Percentiles rank a stretch among this genome's conserved stretches.
These are phyloP conservation scores for Cordia subcordata DNA, from an alignment of 257 asterid species.

Conservation along the genomic window DNA sequence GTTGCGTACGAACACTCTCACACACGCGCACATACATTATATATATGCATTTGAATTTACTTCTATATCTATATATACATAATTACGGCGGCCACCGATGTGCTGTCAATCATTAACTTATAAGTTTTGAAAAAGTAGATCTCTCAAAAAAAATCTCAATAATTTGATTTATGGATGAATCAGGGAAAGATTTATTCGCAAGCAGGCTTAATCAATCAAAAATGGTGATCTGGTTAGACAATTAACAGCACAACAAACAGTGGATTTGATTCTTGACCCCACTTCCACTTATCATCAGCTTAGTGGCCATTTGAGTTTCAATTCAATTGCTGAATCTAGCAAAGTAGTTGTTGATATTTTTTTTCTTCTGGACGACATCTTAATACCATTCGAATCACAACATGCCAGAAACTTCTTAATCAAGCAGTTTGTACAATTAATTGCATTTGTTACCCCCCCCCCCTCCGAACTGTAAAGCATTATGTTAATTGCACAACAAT, in stretches of 20 bases:
- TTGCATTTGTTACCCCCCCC: not conserved
- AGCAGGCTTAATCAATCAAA: not conserved
- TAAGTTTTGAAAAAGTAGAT: not conserved
- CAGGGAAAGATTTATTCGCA: not conserved
- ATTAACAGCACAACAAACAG: not conserved
- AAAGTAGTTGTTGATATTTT: not conserved
- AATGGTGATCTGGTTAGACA: not conserved
- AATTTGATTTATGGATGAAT: not conserved
- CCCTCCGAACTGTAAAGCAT: no score
- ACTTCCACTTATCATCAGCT: not conserved
- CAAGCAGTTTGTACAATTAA: not conserved
- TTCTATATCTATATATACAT: not conserved
- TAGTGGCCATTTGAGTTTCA: not conserved
- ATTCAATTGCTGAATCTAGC: not conserved
- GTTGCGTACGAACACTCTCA: no score
- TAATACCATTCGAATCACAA: not conserved
- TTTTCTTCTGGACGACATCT: not conserved
- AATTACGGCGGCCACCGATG: not conserved
- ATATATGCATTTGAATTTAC: no score
- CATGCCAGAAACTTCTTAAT: not conserved
- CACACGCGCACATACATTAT: no score
- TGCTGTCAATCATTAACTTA: not conserved
- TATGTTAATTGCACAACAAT: no score
- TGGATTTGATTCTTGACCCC: not conserved
- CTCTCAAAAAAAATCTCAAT: not conserved